These are phyloP conservation scores for Xanthoconium purpureum DNA, from an alignment of 768 basidiomycete species.

Conservation along the genomic window DNA sequence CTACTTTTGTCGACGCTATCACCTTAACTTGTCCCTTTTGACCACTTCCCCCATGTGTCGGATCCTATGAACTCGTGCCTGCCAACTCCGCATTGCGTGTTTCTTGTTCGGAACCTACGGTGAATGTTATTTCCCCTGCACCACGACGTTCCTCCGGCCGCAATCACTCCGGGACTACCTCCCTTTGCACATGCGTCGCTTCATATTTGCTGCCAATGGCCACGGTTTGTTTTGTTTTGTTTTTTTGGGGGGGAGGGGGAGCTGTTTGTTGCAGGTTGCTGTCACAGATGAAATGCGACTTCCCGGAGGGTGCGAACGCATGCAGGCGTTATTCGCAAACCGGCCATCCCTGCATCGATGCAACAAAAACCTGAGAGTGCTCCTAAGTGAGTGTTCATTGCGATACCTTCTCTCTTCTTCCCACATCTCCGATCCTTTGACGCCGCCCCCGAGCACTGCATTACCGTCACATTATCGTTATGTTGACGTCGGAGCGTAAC, in stretches of 20 bases:
- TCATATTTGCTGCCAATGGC: constrained; percentile 1
- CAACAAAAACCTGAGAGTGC: constrained; percentile 72
- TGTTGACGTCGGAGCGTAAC: constrained; percentile 23
- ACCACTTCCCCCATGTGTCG: no score
- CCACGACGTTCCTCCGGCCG: constrained; percentile 5
- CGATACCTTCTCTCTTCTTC: constrained; percentile 9
- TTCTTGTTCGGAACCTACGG: constrained; percentile 17
- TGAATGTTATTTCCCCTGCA: constrained; percentile 1
- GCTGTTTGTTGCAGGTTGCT: constrained; percentile 8
- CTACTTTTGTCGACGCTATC: constrained; percentile 26
- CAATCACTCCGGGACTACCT: not conserved
- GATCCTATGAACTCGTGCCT: not conserved
- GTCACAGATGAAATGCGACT: constrained; percentile 81
- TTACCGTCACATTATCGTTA: constrained; percentile 23
- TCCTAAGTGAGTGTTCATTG: constrained; percentile 68
- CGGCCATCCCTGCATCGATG: constrained; percentile 78
- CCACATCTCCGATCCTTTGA: not conserved
- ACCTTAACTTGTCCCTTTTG: no score
- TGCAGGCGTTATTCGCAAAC: constrained; percentile 73
- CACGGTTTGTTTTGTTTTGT: constrained; percentile 5
- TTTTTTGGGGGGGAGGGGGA: no score
- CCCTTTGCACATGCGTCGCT: not conserved
- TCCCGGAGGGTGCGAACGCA: constrained; percentile 67
- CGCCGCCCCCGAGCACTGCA: constrained; percentile 19
- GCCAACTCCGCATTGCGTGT: not conserved